A percentile compares a stretch with the other conserved stretches of the same genome.
These are phyloP conservation scores for Simmondsia chinensis DNA, from an alignment of 148 eudicot species.

Conservation along the genomic window DNA sequence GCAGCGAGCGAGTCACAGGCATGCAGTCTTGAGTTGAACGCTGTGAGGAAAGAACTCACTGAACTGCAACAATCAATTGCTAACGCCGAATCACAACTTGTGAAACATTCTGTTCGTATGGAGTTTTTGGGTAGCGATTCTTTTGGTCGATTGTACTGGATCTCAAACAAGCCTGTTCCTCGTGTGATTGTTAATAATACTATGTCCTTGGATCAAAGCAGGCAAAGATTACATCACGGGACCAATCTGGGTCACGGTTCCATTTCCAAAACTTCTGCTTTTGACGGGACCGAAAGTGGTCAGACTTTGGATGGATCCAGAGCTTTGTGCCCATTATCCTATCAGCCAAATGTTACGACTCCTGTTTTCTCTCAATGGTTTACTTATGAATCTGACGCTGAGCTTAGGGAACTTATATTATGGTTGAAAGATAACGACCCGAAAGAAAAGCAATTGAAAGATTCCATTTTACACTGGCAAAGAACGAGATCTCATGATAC, in stretches of 20 bases:
- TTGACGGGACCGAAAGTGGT: slow-evolving; percentile 6
- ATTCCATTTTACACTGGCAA: slow-evolving; percentile 37
- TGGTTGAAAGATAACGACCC: slow-evolving; percentile 36
- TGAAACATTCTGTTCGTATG: slow-evolving; percentile 47
- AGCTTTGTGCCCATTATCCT: slow-evolving; percentile 20
- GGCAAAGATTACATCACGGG: slow-evolving; percentile 3
- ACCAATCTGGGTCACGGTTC: slow-evolving; percentile 3
- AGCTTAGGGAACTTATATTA: slow-evolving; percentile 32
- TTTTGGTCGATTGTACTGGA: slow-evolving; percentile 49
- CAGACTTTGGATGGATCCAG: slow-evolving; percentile 21
- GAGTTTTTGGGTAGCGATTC: slow-evolving; percentile 58
- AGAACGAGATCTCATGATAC: slow-evolving; percentile 26
- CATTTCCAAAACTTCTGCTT: neutral
- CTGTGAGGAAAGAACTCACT: slow-evolving; percentile 28
- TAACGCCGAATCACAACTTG: slow-evolving; percentile 28
- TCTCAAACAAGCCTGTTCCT: slow-evolving; percentile 30
- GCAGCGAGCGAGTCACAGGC: slow-evolving; percentile 17
- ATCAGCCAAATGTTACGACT: slow-evolving; percentile 16
- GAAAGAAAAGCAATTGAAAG: slow-evolving; percentile 46
- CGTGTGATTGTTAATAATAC: slow-evolving; percentile 32
- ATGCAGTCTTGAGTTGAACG: slow-evolving; percentile 17
- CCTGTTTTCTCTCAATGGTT: slow-evolving; percentile 31
- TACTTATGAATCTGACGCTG: slow-evolving; percentile 38
- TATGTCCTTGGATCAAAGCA: slow-evolving; percentile 17
- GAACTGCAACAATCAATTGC: slow-evolving; percentile 32